Evolutionary conservation across 2,329 filamentous ascomycete species (phyloP), one percentile per base, ranked within the genome.

Genomic region (Trichophyton equinum): DNA sequence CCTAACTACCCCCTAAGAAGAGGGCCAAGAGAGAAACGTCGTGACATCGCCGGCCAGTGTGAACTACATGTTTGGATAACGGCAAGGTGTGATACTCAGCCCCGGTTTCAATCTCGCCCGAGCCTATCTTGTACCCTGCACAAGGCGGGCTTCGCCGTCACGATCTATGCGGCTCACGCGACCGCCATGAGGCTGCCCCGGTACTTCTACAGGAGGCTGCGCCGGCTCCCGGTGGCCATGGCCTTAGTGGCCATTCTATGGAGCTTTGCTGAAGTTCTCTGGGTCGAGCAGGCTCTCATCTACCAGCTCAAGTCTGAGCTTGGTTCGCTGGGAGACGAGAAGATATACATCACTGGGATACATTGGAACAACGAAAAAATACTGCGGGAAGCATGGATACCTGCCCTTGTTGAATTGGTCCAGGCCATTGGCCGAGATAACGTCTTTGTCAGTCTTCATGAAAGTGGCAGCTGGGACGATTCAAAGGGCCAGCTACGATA

Each of bases 381-480:
- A 25, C 76, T 89, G 1, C 78, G 81, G 6, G 75, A 75, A 4
- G 79, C 85, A 66, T 89, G 86, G 86, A 84, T 79, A 64, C 72
- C 77, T 4, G 83, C 83, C 0, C 74, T 89, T 2, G 62, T 86
- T 5, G 74, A 79, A 1, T 73, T 89, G 20, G 78, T 81, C 4
- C 74, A 79, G 53, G 74, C 76, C 4, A 73, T 88, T 3, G 86
- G 86, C 0, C 73, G 79, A 0, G 76, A 82, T 2, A 88, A 88
- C 68, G 81, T 89, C 1, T 89, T 81, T 68, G 79, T 90, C 46
- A 84, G 82, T 62, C 79, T 89, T 33, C 80, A 82, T 62, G 86
- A 89, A 70, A 86, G 83, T 66, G 86, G 86, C 4, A 87, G 83
- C 68, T 84, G 81, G 75, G 87, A 89, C 69, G 77, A 84, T 62